Conservation (phyloP, 176 grass and related monocot genomes). For the Oryza coarctata region DNA sequence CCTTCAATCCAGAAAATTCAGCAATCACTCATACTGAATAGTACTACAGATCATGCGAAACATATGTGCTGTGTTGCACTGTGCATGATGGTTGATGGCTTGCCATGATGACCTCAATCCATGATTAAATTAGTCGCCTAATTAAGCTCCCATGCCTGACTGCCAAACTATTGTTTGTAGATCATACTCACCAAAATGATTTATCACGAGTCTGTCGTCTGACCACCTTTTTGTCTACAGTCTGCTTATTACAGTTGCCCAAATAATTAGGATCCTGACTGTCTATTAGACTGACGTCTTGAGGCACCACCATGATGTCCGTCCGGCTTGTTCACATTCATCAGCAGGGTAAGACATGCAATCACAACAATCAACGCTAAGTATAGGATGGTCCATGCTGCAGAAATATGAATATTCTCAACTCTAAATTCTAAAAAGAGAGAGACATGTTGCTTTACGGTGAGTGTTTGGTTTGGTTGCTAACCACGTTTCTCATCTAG, state of each 20-base stretch:
- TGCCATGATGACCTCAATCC: not conserved
- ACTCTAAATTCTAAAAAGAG: not conserved
- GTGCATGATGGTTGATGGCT: not conserved
- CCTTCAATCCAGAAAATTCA: not conserved
- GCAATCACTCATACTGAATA: not conserved
- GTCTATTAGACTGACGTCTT: not conserved
- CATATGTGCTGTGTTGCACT: not conserved
- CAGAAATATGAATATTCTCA: not conserved
- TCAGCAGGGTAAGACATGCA: not conserved
- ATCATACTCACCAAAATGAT: not conserved
- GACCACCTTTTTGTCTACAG: not conserved
- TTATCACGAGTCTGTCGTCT: not conserved
- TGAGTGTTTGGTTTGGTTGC: slow-evolving; percentile 28
- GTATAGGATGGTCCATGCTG: not conserved
- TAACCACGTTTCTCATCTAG: slow-evolving; percentile 42
- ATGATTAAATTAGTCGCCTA: not conserved
- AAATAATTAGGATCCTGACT: not conserved
- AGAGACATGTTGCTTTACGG: slow-evolving; percentile 12
- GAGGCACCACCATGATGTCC: not conserved
- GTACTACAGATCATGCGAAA: not conserved
- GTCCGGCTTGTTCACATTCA: not conserved
- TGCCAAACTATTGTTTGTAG: not conserved
- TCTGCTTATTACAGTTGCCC: not conserved
- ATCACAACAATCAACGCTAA: not conserved
- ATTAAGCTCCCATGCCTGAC: not conserved